These are phyloP conservation scores for Stenogyne calaminthoides DNA, from an alignment of 305 asterid genomes.

Conservation along the genomic window DNA sequence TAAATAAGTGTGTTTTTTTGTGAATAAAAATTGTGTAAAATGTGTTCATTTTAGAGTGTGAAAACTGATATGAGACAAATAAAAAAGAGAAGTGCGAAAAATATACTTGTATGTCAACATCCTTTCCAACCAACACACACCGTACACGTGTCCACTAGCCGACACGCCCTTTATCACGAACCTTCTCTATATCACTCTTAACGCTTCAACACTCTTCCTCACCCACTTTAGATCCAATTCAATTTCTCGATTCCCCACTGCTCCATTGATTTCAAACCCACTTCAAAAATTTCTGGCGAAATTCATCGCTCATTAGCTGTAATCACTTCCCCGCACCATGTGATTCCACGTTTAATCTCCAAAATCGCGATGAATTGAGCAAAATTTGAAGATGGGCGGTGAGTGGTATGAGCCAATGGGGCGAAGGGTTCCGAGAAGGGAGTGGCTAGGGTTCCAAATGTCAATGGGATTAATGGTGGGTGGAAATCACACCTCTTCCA, in stretches of 20 bases:
- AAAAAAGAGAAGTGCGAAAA: neutral
- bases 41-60: too few species aligned
- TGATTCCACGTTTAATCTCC: neutral
- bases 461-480: constrained; percentile 89
- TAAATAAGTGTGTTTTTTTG: too few species aligned
- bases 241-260: neutral
- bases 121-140: neutral
- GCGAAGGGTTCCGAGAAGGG: constrained; percentile 57
- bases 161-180: constrained; percentile 19
- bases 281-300: neutral
- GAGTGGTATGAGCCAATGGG: constrained; percentile 51
- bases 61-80: too few species aligned
- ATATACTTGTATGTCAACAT: neutral
- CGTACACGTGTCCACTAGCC: constrained; percentile 34
- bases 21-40: too few species aligned
- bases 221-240: neutral
- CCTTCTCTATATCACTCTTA: constrained; percentile 23
- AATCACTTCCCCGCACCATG: constrained; percentile 2
- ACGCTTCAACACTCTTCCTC: neutral
- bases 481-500: constrained; percentile 99
- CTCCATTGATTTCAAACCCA: constrained; percentile 19
- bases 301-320: neutral
- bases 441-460: constrained; percentile 75
- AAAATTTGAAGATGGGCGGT: constrained; percentile 35
- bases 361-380: constrained; percentile 28